These are phyloP conservation scores for Sphagnurus paluster DNA, from an alignment of 1,284 basidiomycete species.

Conservation along the genomic window DNA sequence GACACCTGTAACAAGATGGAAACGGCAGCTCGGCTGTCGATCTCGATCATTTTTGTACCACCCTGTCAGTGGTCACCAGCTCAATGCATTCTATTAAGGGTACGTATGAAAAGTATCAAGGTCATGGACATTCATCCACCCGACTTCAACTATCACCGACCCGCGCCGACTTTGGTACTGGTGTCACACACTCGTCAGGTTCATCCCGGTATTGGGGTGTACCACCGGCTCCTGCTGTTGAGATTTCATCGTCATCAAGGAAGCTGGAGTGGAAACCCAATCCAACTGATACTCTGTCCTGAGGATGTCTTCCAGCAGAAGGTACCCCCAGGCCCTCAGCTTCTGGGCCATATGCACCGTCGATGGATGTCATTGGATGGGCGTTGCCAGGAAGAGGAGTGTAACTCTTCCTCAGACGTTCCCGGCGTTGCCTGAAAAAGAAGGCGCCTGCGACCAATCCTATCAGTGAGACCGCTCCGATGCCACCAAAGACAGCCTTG, in stretches of 20 bases:
- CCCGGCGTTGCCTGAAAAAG: conserved; percentile 66
- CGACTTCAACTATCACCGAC: conserved; percentile 62
- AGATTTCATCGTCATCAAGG: conserved; percentile 62
- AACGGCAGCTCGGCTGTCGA: background rate
- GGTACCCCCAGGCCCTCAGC: conserved; percentile 31
- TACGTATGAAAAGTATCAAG: background rate
- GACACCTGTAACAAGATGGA: background rate
- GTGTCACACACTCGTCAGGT: conserved; percentile 34
- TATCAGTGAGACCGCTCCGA: conserved; percentile 69
- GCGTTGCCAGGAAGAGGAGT: conserved; percentile 70
- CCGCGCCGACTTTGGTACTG: conserved; percentile 26
- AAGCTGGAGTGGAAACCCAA: conserved; percentile 63
- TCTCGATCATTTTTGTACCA: background rate
- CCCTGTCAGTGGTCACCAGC: too few relatives aligned
- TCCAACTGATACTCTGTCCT: conserved; percentile 30
- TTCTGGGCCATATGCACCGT: conserved; percentile 28
- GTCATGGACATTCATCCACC: conserved; percentile 52
- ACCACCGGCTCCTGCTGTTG: conserved; percentile 34
- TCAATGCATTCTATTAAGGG: conserved; percentile 1
- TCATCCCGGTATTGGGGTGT: conserved; percentile 59
- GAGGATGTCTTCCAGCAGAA: conserved; percentile 37
- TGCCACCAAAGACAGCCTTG: conserved; percentile 81
- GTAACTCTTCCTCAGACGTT: conserved; percentile 50
- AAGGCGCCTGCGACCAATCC: conserved; percentile 60
- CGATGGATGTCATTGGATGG: conserved; percentile 67